These are phyloP conservation scores for Amaranthus palmeri DNA, from an alignment of 148 eudicot species.

Conservation along the genomic window DNA sequence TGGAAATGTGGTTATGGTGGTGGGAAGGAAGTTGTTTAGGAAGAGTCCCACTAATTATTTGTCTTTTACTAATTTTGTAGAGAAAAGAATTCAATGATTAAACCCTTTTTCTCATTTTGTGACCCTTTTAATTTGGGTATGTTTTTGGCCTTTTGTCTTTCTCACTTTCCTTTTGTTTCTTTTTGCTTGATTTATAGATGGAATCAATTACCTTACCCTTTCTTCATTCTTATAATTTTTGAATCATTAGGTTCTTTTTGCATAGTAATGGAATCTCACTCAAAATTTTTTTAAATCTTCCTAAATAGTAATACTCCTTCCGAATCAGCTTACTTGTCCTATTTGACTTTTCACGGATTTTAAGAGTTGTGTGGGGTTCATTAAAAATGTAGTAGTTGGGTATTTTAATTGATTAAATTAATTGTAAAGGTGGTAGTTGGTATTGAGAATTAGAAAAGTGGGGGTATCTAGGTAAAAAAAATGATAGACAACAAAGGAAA, in stretches of 20 bases:
- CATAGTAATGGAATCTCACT: background rate
- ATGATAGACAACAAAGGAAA: too few species aligned
- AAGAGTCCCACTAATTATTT: conserved; percentile 44
- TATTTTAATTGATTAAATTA: too few species aligned
- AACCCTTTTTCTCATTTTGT: conserved; percentile 24
- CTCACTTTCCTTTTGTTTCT: conserved; percentile 28
- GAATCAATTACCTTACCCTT: conserved; percentile 15
- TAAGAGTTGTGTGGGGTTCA: too few species aligned
- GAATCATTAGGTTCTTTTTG: background rate
- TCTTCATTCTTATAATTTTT: background rate
- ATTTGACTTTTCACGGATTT: too few species aligned
- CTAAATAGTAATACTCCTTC: too few species aligned
- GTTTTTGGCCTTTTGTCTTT: conserved; percentile 14
- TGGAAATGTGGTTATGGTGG: conserved; percentile 11
- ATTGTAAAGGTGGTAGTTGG: too few species aligned
- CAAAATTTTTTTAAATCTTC: background rate
- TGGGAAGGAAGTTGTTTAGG: conserved; percentile 14
- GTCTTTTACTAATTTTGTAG: conserved; percentile 33
- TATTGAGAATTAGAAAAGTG: too few species aligned
- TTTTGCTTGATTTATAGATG: conserved; percentile 21
- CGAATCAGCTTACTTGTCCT: too few species aligned
- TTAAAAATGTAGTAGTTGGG: too few species aligned
- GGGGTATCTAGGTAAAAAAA: too few species aligned
- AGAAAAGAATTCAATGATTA: conserved; percentile 23
- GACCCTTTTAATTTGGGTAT: conserved; percentile 16